Conservation (phyloP, 1,284 basidiomycete species). For the Cystobasidiaceae sp. region DNA sequence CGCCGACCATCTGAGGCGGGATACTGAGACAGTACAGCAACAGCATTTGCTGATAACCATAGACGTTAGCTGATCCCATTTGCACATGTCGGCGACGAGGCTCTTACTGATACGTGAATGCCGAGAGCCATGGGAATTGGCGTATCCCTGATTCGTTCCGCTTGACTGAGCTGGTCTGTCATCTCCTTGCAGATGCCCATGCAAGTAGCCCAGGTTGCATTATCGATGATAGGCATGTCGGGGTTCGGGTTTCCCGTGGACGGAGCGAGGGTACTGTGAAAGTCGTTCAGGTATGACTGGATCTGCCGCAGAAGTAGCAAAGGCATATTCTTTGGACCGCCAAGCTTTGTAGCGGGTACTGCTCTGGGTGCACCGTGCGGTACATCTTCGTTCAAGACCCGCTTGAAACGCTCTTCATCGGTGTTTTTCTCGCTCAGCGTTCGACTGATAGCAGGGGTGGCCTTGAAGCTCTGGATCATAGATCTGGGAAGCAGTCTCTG, state of each 20-base stretch:
- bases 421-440: not conserved
- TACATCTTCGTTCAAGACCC: conserved; percentile 13
- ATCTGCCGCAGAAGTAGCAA: conserved; percentile 23
- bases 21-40: conserved; percentile 40
- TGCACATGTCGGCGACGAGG: not conserved
- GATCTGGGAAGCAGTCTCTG: conserved; percentile 3
- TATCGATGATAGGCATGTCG: conserved; percentile 19
- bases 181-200: conserved; percentile 33
- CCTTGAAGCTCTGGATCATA: conserved; percentile 3
- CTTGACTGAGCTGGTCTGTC: conserved; percentile 37
- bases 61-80: conserved; percentile 11
- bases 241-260: conserved; percentile 1
- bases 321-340: conserved; percentile 28
- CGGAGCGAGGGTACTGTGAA: conserved; percentile 17
- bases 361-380: not conserved
- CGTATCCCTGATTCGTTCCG: conserved; percentile 41
- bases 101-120: conserved; percentile 17
- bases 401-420: conserved; percentile 4
- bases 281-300: conserved; percentile 24
- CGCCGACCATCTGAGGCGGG: conserved; percentile 37
- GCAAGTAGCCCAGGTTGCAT: conserved; percentile 32
- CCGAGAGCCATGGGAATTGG: conserved; percentile 40
- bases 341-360: conserved; percentile 14
- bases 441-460: not conserved
- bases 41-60: conserved; percentile 34